Conservation (phyloP, 225 moss, liverwort and hornwort genomes). For the Asterella californica region DNA sequence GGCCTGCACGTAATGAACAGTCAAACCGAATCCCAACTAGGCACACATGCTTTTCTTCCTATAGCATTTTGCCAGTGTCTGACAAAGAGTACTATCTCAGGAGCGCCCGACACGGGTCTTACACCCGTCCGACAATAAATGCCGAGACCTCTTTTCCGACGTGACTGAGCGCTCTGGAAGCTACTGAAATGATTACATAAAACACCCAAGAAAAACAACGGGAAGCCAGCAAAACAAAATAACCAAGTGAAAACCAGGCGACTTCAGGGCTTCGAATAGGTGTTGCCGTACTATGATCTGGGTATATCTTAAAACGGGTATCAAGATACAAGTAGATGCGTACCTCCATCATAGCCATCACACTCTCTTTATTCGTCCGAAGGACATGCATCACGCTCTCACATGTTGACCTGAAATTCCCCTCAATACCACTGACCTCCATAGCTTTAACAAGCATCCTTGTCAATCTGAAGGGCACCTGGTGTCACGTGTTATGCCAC, state of each 20-base stretch:
- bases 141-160: neutral
- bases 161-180: neutral
- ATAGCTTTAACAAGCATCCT: slow-evolving; percentile 99
- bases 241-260: neutral
- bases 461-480: slow-evolving; percentile 96
- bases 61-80: neutral
- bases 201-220: too few relatives aligned
- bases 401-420: slow-evolving; percentile 96
- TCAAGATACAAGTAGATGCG: neutral
- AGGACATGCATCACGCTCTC: slow-evolving; percentile 97
- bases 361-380: slow-evolving; percentile 94
- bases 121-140: neutral
- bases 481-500: slow-evolving; percentile 17
- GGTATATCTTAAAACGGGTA: too few relatives aligned
- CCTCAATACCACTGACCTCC: slow-evolving; percentile 99
- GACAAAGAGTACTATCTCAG: neutral
- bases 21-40: neutral
- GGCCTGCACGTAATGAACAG: slow-evolving; percentile 37
- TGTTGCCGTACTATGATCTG: too few relatives aligned
- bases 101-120: neutral
- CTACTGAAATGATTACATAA: neutral
- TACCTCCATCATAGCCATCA: slow-evolving; percentile 98
- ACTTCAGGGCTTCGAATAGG: neutral
- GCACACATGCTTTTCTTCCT: neutral
- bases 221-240: neutral